Evolutionary conservation across 2,329 filamentous ascomycete genomes (phyloP).

Genomic region (Dryadomyces quercivorus): DNA sequence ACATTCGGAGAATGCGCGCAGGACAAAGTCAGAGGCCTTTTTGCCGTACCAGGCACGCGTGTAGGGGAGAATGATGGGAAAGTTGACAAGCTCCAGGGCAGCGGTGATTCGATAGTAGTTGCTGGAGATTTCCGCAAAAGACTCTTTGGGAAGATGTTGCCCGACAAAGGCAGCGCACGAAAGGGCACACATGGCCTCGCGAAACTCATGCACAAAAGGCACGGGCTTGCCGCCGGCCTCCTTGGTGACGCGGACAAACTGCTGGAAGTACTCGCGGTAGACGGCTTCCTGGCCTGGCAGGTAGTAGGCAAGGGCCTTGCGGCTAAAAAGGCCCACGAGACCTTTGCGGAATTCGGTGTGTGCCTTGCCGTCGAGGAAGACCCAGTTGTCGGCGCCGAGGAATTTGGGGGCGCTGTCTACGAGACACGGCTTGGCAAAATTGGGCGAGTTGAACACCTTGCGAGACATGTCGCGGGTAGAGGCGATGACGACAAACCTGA

Average conservation of each 20-base stretch:
- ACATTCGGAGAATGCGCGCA: slow-evolving; percentile 81
- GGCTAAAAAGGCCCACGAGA: slow-evolving; percentile 87
- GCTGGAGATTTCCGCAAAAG: slow-evolving; percentile 86
- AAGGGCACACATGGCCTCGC: slow-evolving; percentile 87
- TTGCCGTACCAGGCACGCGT: slow-evolving; percentile 97
- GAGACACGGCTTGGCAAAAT: slow-evolving; percentile 88
- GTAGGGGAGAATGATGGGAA: slow-evolving; percentile 89
- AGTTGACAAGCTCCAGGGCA: slow-evolving; percentile 93
- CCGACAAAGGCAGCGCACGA: slow-evolving; percentile 93
- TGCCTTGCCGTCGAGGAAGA: slow-evolving; percentile 88
- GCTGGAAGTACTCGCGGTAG: slow-evolving; percentile 75
- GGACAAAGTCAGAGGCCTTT: slow-evolving; percentile 84
- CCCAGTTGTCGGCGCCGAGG: slow-evolving; percentile 85
- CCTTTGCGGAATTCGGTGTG: slow-evolving; percentile 98
- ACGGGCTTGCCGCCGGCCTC: slow-evolving; percentile 60
- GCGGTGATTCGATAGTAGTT: slow-evolving; percentile 96
- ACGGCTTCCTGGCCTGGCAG: slow-evolving; percentile 87
- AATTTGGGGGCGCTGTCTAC: slow-evolving; percentile 92
- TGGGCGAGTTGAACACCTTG: slow-evolving; percentile 91
- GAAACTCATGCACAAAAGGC: slow-evolving; percentile 83
- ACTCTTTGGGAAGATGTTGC: slow-evolving; percentile 83
- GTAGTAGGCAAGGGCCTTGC: slow-evolving; percentile 75
- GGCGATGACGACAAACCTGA: slow-evolving; percentile 90
- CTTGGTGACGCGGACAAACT: slow-evolving; percentile 64
- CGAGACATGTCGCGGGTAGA: slow-evolving; percentile 93